These are phyloP conservation scores for Otatea glauca DNA, from an alignment of 176 grass and related monocot species.

Conservation along the genomic window DNA sequence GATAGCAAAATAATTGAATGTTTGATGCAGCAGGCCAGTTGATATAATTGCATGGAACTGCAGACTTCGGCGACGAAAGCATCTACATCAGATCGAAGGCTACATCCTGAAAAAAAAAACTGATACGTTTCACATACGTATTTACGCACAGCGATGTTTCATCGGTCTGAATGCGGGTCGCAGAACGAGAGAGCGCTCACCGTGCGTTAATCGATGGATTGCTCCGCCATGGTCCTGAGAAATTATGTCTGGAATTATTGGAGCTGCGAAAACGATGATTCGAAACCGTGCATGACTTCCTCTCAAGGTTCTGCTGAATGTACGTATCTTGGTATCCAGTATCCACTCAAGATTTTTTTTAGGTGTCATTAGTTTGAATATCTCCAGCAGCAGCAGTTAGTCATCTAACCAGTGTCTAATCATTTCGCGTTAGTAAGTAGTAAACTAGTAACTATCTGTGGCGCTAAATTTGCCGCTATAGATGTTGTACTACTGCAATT, in stretches of 20 bases:
- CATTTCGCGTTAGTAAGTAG: background rate
- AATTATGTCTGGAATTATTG: constrained; percentile 31
- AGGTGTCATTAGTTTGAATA: background rate
- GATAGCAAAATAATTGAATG: background rate
- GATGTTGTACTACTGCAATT: background rate
- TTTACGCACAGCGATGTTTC: background rate
- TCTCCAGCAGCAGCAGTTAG: background rate
- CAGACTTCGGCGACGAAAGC: background rate
- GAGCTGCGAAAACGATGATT: constrained; percentile 9
- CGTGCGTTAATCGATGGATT: background rate
- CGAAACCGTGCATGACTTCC: background rate
- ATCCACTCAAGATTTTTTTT: background rate
- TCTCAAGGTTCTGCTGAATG: background rate
- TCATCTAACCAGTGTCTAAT: background rate
- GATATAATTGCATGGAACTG: background rate
- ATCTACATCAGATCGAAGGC: background rate
- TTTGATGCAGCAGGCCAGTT: background rate
- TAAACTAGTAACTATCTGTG: background rate
- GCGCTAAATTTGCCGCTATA: background rate
- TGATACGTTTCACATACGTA: background rate
- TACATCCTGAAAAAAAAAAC: background rate
- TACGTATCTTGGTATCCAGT: background rate
- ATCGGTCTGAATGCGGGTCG: background rate
- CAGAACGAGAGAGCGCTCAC: background rate
- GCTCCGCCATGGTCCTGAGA: background rate